phyloP scores from a whole-genome alignment of 176 grass and related monocot species.

The Aegilops bicornis region DNA sequence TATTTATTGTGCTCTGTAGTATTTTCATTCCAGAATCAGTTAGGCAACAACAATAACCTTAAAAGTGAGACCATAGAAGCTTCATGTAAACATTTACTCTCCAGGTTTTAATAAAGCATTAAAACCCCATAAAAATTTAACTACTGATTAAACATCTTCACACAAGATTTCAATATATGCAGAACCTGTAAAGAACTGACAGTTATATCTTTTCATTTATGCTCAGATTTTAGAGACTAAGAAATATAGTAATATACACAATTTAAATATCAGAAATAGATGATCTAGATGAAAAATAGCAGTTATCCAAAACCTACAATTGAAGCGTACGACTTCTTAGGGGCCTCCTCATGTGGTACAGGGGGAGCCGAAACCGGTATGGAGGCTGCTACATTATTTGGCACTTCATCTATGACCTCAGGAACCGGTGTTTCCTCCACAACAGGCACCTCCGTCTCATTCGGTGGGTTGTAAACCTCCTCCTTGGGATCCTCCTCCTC shows the following conservation, averaged over 20 bases:
- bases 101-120: not conserved
- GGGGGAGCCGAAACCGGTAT: conserved; percentile 13
- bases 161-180: not conserved
- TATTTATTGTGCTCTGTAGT: not conserved
- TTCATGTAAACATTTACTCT: conserved; percentile 6
- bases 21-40: not conserved
- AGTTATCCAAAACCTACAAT: conserved; percentile 60
- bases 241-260: not conserved
- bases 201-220: not conserved
- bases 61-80: not conserved
- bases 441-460: conserved; percentile 32
- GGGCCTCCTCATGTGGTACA: conserved; percentile 47
- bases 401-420: conserved; percentile 62
- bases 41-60: not conserved
- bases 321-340: conserved; percentile 93
- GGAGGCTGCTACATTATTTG: conserved; percentile 28
- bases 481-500: conserved; percentile 36
- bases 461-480: conserved; percentile 54
- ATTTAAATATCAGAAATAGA: not conserved
- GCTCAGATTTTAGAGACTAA: not conserved
- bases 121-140: not conserved
- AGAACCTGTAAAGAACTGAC: not conserved
- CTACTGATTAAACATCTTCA: not conserved
- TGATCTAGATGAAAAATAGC: not conserved
- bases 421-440: conserved; percentile 47